Evolutionary conservation across 2,329 filamentous ascomycete genomes (phyloP).

Genomic region (Endothia cerciana): DNA sequence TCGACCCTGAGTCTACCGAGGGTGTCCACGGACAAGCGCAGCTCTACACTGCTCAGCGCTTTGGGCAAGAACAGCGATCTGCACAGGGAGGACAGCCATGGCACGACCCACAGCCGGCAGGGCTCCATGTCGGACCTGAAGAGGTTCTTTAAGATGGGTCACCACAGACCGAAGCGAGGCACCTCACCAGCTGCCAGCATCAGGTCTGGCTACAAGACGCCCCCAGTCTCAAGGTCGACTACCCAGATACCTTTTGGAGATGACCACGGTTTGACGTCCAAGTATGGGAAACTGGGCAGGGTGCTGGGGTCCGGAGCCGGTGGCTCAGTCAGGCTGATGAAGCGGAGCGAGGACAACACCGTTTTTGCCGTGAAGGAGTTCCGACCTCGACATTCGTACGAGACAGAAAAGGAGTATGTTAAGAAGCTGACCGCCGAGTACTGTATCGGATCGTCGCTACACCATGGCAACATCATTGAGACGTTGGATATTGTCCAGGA

Average conservation of each 20-base stretch:
- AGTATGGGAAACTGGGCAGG: constrained; percentile 94
- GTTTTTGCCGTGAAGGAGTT: constrained; percentile 99
- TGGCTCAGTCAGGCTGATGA: constrained; percentile 92
- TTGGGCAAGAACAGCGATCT: constrained; percentile 48
- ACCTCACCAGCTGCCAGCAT: constrained; percentile 63
- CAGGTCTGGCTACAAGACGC: constrained; percentile 53
- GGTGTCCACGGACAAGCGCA: constrained; percentile 54
- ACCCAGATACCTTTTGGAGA: constrained; percentile 87
- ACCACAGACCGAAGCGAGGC: constrained; percentile 71
- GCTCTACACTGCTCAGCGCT: constrained; percentile 44
- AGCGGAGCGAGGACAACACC: constrained; percentile 85
- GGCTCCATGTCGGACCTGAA: constrained; percentile 94
- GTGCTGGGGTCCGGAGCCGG: constrained; percentile 93
- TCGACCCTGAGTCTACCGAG: constrained; percentile 57
- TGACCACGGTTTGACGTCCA: constrained; percentile 86
- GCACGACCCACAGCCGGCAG: constrained; percentile 58
- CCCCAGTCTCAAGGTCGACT: constrained; percentile 48
- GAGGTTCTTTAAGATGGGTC: constrained; percentile 87
- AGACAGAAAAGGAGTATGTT: constrained; percentile 92
- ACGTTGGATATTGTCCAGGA: constrained; percentile 96
- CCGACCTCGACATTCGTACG: constrained; percentile 86
- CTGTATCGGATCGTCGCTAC: constrained; percentile 93
- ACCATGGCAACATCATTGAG: constrained; percentile 98
- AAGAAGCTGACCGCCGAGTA: constrained; percentile 99
- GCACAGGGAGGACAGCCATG: constrained; percentile 47